Conservation (phyloP, 208 protist genomes). For the Leishmania major region DNA sequence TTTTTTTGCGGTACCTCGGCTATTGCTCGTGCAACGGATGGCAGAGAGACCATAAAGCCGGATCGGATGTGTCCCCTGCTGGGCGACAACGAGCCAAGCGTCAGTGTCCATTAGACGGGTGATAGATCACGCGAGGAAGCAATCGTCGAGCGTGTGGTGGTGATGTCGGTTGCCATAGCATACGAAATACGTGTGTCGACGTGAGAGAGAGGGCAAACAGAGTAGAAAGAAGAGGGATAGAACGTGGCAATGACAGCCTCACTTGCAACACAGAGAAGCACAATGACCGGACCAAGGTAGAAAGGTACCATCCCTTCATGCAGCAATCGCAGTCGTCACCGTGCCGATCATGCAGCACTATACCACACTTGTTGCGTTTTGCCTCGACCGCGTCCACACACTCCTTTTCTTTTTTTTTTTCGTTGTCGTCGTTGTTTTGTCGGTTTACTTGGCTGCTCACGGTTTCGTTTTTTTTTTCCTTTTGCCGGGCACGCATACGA, state of each 20-base stretch:
- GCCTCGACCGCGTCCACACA: not conserved
- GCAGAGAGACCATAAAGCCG: not conserved
- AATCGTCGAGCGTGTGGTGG: not conserved
- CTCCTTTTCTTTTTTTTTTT: not conserved
- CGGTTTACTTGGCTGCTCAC: not conserved
- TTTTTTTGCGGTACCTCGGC: not conserved
- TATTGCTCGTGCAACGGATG: not conserved
- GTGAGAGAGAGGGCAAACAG: not conserved
- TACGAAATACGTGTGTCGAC: not conserved
- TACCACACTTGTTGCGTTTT: not conserved
- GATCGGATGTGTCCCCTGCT: not conserved
- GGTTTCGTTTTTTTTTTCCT: not conserved
- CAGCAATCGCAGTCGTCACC: not conserved
- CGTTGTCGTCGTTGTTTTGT: not conserved
- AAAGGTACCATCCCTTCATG: no score
- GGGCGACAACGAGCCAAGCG: not conserved
- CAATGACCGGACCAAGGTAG: not conserved
- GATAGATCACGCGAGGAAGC: not conserved
- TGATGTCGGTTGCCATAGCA: not conserved
- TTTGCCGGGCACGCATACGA: not conserved
- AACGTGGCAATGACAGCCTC: not conserved
- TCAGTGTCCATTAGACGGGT: not conserved
- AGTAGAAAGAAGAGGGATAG: not conserved
- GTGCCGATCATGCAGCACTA: not conserved
- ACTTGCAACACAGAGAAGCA: not conserved